Percentiles rank a stretch among this genome's conserved stretches.
Conservation (phyloP, 2,329 filamentous ascomycete species). For the Colletotrichum tropicicola region DNA sequence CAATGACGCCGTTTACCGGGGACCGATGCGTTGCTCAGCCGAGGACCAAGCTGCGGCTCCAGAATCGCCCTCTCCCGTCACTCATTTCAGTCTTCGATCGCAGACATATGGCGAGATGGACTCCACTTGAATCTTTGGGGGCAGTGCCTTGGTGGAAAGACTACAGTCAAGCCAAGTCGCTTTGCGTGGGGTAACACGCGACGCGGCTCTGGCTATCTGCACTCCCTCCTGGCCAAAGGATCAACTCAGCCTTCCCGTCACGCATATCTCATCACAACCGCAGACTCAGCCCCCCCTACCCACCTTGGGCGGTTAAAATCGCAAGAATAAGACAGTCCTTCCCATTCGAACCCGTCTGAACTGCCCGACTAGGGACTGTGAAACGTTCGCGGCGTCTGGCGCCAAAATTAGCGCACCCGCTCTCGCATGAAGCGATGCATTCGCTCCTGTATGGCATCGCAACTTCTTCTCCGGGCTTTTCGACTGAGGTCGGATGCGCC, state of each 20-base stretch:
- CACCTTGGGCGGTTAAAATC: constrained; percentile 19
- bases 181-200: constrained; percentile 25
- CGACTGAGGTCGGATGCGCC: neutral
- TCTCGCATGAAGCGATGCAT: neutral
- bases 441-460: neutral
- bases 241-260: constrained; percentile 29
- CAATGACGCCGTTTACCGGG: constrained; percentile 7
- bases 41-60: neutral
- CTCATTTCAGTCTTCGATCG: neutral
- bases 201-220: constrained; percentile 31
- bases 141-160: constrained; percentile 8
- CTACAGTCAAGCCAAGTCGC: constrained; percentile 7
- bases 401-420: constrained; percentile 27
- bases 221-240: constrained; percentile 21
- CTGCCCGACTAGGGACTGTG: neutral
- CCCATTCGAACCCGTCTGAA: neutral
- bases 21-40: constrained; percentile 7
- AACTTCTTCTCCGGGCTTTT: neutral
- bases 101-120: constrained; percentile 4
- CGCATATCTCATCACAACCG: constrained; percentile 19
- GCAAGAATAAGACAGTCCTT: neutral
- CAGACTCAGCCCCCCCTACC: constrained; percentile 27
- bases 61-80: neutral
- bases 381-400: constrained; percentile 13
- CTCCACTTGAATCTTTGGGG: constrained; percentile 17